Evolutionary conservation across 2,329 filamentous ascomycete genomes (phyloP).

Genomic region (Graphium sp.): DNA sequence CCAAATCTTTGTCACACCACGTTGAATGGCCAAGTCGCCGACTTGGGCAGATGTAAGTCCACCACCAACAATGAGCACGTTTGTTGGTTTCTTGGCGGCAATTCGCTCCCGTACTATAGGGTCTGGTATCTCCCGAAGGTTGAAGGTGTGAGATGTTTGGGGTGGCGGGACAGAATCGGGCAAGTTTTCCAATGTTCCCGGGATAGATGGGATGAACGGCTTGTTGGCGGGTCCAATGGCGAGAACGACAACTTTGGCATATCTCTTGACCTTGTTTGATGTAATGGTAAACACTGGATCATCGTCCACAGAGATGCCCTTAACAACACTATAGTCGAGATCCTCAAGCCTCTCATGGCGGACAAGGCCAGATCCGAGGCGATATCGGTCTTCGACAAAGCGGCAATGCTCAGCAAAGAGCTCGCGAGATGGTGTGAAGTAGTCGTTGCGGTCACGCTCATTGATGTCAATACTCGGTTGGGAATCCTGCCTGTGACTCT

Average conservation of each 20-base stretch:
- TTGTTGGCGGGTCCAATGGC: conserved; percentile 53
- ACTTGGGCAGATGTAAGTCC: conserved; percentile 65
- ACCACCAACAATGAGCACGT: conserved; percentile 56
- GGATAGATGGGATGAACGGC: conserved; percentile 26
- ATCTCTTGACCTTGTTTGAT: conserved; percentile 34
- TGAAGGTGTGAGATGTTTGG: conserved; percentile 46
- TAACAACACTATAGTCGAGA: conserved; percentile 38
- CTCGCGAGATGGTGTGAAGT: conserved; percentile 44
- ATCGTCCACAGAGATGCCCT: conserved; percentile 22
- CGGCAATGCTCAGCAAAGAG: conserved; percentile 47
- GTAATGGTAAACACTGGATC: conserved; percentile 48
- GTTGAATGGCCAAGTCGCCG: conserved; percentile 45
- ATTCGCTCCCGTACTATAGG: conserved; percentile 34
- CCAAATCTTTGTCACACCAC: conserved; percentile 51
- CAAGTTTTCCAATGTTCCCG: conserved; percentile 12
- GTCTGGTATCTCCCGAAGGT: conserved; percentile 41
- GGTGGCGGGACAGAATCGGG: conserved; percentile 4
- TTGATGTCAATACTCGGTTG: conserved; percentile 32
- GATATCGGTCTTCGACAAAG: conserved; percentile 38
- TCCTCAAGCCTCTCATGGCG: conserved; percentile 41
- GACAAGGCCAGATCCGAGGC: conserved; percentile 28
- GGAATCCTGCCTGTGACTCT: conserved; percentile 3
- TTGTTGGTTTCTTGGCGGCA: conserved; percentile 28
- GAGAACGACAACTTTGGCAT: conserved; percentile 47
- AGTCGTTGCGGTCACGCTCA: conserved; percentile 51